Evolutionary conservation across 208 protist species (phyloP), one percentile per base, ranked within the genome.

Genomic region (Porcisia deanei): DNA sequence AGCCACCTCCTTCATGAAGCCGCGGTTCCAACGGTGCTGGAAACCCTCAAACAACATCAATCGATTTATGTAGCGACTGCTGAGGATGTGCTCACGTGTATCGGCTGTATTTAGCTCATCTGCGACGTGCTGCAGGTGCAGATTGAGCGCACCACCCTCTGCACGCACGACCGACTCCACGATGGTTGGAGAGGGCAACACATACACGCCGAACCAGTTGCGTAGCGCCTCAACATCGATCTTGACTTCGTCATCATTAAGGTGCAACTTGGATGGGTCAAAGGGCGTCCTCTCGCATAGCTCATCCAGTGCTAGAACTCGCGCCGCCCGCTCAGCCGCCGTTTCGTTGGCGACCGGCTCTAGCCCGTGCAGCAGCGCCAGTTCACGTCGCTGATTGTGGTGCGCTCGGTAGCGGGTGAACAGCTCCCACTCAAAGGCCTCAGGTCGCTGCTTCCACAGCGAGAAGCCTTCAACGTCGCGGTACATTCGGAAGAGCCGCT

Each of bases 391-490:
- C 79, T 97, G 94, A 75, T 95, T 79, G 81, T 95, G 88, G 80
- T 97, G 94, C 14, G 91, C 91, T 59, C 94, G 90, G 75, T 97
- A 96, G 59, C 94, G 90, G 30, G 85, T 90, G 75, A 97, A 97
- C 47, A 97, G 87, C 80, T 96, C 94, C 92, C 91, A 97, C 84
- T 97, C 91, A 22, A 95, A 82, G 73, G 90, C 88, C 54, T 96
- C 91, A 1, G 91, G 94, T 1, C 92, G 83, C 77, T 94, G 90
- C 77, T 88, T 88, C 82, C 96, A 91, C 2, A 97, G 84, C 1
- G 94, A 88, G 79, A 97, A 96, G 65, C 94, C 94, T 58, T 95
- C 89, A 43, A 91, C 86, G 81, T 97, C 94, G n/a, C 85, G 81
- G 77, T 96, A 94, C 87, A 92, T 87, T 54, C 87, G 86, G 47